phyloP scores from a whole-genome alignment of 108 stramenopile species.

The Schizochytrium sp. region DNA sequence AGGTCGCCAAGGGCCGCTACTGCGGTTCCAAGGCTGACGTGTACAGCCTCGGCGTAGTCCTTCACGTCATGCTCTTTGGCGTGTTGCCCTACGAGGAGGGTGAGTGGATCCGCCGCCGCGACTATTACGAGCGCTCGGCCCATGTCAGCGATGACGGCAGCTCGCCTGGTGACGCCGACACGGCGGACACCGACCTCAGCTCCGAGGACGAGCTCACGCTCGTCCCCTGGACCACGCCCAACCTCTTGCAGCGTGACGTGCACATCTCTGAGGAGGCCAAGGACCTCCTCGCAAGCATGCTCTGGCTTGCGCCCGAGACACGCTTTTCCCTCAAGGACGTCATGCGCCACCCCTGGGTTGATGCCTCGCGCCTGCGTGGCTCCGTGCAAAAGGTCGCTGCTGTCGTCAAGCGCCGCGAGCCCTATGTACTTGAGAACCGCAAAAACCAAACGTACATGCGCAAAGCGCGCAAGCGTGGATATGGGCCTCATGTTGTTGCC shows the following conservation, averaged over 20 bases:
- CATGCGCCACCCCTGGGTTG: constrained; percentile 10
- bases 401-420: not conserved
- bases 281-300: not conserved
- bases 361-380: not conserved
- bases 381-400: constrained; percentile 5
- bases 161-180: not conserved
- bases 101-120: not conserved
- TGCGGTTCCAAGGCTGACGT: not conserved
- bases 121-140: not conserved
- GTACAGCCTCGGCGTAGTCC: not conserved
- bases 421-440: not conserved
- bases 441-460: constrained; percentile 1
- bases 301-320: not conserved
- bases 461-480: not conserved
- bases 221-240: not conserved
- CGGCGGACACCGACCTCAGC: not conserved
- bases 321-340: not conserved
- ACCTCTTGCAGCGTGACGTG: not conserved
- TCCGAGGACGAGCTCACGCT: not conserved
- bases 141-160: not conserved
- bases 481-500: not conserved
- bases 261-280: not conserved
- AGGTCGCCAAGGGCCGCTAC: not conserved
- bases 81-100: not conserved
- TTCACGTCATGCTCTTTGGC: constrained; percentile 7